Conservation (phyloP, 1,284 basidiomycete genomes). For the Tylopilus orsonianus region DNA sequence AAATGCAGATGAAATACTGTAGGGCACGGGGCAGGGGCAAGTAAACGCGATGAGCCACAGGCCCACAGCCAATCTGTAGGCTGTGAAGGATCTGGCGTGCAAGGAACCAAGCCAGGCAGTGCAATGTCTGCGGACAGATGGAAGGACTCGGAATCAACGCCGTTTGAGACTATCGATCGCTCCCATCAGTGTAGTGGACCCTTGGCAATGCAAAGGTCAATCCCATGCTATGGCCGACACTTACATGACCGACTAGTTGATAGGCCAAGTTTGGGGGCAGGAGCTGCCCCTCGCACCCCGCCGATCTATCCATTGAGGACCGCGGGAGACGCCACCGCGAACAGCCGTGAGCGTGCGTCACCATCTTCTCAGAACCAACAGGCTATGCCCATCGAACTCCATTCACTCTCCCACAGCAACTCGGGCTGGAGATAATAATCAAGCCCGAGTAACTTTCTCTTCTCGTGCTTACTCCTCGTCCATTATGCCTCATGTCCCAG, state of each 20-base stretch:
- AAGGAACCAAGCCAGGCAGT: slow-evolving; percentile 16
- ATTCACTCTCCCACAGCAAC: slow-evolving; percentile 16
- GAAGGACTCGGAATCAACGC: slow-evolving; percentile 4
- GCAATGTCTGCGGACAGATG: not conserved
- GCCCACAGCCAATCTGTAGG: slow-evolving; percentile 2
- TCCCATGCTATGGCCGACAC: not conserved
- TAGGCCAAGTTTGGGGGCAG: not conserved
- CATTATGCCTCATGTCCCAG: not conserved
- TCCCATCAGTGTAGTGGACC: not conserved
- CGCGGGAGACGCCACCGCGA: too few species aligned
- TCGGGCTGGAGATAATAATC: not conserved
- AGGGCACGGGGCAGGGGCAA: slow-evolving; percentile 16
- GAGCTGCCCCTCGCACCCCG: not conserved
- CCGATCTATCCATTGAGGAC: slow-evolving; percentile 3
- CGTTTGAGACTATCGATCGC: slow-evolving; percentile 11
- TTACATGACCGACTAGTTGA: slow-evolving; percentile 11
- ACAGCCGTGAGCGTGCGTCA: slow-evolving; percentile 15
- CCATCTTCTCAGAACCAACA: slow-evolving; percentile 10
- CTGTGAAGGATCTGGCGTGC: slow-evolving; percentile 5
- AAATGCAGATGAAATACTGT: slow-evolving; percentile 2
- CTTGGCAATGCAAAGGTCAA: not conserved
- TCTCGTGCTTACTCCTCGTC: not conserved
- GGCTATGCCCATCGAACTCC: slow-evolving; percentile 14
- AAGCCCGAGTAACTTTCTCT: not conserved
- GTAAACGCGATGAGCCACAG: not conserved